Evolutionary conservation across 2,329 filamentous ascomycete species (phyloP), one percentile per base, ranked within the genome.

Genomic region (Graphilbum ipis-grandicollis): DNA sequence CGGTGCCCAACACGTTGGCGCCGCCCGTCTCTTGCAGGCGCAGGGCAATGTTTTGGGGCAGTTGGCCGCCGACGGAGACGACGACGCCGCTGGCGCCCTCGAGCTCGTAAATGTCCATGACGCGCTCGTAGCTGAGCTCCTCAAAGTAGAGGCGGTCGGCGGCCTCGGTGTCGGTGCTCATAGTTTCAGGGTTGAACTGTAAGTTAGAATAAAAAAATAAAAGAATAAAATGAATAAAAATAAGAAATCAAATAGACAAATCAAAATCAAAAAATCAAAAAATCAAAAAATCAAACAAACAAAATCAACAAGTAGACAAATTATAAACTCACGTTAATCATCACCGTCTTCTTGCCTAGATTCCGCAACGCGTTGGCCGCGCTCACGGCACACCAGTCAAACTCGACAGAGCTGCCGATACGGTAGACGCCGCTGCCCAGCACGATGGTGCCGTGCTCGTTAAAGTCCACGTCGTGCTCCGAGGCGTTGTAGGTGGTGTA

Each of bases 301-400:
- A n/a, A n/a, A n/a, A n/a, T n/a, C n/a, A n/a, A n/a, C n/a, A n/a
- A n/a, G n/a, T n/a, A n/a, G n/a, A n/a, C n/a, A n/a, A n/a, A n/a
- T 34, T 30, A 26, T 47, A 45, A 48, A 47, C 48, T 38, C 41
- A 50, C 44, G 50, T 93, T 93, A 35, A 93, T 76, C 88, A 96
- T 96, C 50, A 96, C 76, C 0, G 90, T 96, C 67, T 96, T 96
- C 64, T 79, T 75, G 3, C 81, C 81, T 41, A 77, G 71, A 45
- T 82, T 73, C 35, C 90, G 75, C 8, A 98, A 69, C 2, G 90
- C 96, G 44, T 86, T 77, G 44, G 96, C 90, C 7, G 90, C 84
- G 41, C 88, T 70, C 21, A 98, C 90, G 4, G 90, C 93, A 56
- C 90, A 96, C 90, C 90, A 98, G 58, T 98, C 90, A 56, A 98